phyloP scores from a whole-genome alignment of 352 stramenopile species.

The Elongisporangium undulatum region DNA sequence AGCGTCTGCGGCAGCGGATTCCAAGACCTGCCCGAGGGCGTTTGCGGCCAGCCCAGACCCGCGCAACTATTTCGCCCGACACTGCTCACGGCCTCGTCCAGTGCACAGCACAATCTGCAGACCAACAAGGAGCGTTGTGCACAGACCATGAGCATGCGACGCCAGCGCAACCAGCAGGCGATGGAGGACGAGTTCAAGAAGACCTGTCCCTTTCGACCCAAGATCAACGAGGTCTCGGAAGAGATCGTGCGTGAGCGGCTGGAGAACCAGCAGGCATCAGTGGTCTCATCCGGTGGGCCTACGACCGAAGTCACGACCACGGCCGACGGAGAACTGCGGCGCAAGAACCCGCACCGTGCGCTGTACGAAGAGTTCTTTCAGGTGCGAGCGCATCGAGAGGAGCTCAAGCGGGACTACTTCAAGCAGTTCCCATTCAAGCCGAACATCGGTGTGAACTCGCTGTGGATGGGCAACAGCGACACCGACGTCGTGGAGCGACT shows the following conservation, averaged over 20 bases:
- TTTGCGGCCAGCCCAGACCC: slow-evolving; percentile 57
- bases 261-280: slow-evolving; percentile 14
- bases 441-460: slow-evolving; percentile 68
- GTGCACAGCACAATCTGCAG: slow-evolving; percentile 21
- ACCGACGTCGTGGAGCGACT: slow-evolving; percentile 65
- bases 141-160: slow-evolving; percentile 27
- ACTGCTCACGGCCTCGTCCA: slow-evolving; percentile 28
- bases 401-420: slow-evolving; percentile 47
- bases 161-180: slow-evolving; percentile 44
- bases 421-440: slow-evolving; percentile 75
- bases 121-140: slow-evolving; percentile 37
- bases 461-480: slow-evolving; percentile 39
- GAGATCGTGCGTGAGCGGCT: slow-evolving; percentile 74
- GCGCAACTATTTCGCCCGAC: slow-evolving; percentile 67
- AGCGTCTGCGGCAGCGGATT: slow-evolving; percentile 15
- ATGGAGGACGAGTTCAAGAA: slow-evolving; percentile 64
- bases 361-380: slow-evolving; percentile 74
- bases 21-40: slow-evolving; percentile 14
- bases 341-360: slow-evolving; percentile 50
- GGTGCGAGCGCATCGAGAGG: slow-evolving; percentile 28
- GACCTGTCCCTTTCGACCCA: slow-evolving; percentile 65
- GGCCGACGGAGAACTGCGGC: slow-evolving; percentile 16
- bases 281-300: not conserved
- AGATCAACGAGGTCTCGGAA: slow-evolving; percentile 64
- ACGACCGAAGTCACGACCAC: slow-evolving; percentile 11